Percentiles rank a stretch among this genome's conserved stretches.
These are phyloP conservation scores for Zygosaccharomyces rouxii DNA, from an alignment of 805 yeast genomes.

Conservation along the genomic window DNA sequence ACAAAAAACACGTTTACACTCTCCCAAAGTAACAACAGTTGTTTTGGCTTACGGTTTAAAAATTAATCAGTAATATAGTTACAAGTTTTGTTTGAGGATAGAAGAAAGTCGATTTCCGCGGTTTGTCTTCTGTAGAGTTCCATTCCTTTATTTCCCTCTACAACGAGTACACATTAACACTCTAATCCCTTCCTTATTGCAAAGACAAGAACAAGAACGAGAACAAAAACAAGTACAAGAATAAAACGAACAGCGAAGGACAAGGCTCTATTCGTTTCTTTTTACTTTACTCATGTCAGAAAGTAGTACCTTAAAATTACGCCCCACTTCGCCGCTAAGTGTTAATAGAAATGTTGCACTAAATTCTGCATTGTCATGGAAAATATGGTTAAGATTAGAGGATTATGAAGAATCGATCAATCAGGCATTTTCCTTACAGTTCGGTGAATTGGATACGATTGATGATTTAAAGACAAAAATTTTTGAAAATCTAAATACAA, in stretches of 20 bases:
- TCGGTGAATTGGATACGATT: constrained; percentile 58
- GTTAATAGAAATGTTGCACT: constrained; percentile 8
- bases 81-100: not conserved
- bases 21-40: not conserved
- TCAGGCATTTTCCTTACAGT: constrained; percentile 64
- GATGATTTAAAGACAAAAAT: constrained; percentile 77
- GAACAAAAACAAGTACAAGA: not conserved
- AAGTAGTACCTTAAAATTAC: constrained; percentile 6
- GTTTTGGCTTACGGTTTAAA: not conserved
- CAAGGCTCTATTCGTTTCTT: not conserved
- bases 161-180: not conserved
- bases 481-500: constrained; percentile 44
- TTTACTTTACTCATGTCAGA: constrained; percentile 1
- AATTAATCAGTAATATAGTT: not conserved
- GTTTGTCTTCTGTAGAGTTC: not conserved
- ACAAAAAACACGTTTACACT: not conserved
- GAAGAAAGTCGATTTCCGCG: not conserved
- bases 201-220: not conserved
- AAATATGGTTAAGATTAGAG: constrained; percentile 27
- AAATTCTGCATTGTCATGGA: constrained; percentile 15
- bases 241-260: not conserved
- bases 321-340: constrained; percentile 11
- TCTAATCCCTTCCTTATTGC: not conserved
- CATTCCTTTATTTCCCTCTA: constrained; percentile 6
- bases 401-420: constrained; percentile 15